phyloP scores from a whole-genome alignment of 495 filamentous ascomycete genomes.

The Coniosporium apollinis region DNA sequence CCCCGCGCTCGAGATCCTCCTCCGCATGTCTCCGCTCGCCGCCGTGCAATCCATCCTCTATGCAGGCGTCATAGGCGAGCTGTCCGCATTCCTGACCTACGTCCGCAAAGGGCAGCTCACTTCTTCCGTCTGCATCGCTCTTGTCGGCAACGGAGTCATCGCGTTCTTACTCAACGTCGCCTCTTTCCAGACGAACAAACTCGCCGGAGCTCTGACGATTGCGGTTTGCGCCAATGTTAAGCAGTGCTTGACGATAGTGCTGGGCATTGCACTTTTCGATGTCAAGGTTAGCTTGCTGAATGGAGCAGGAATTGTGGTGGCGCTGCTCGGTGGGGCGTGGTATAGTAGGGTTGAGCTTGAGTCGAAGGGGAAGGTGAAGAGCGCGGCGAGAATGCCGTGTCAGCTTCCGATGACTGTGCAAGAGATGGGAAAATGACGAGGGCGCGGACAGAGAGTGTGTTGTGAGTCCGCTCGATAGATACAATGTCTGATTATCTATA shows the following conservation, averaged over 20 bases:
- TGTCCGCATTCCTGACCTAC: slow-evolving; percentile 15
- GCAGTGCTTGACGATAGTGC: slow-evolving; percentile 38
- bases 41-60: slow-evolving; percentile 32
- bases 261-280: slow-evolving; percentile 36
- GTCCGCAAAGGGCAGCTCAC: slow-evolving; percentile 5
- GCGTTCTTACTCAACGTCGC: slow-evolving; percentile 38
- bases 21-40: slow-evolving; percentile 39
- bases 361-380: slow-evolving; percentile 3
- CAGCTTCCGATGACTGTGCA: too few species aligned
- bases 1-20: slow-evolving; percentile 34
- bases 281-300: slow-evolving; percentile 31
- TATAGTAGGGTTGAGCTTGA: slow-evolving; percentile 29
- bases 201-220: slow-evolving; percentile 39
- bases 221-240: slow-evolving; percentile 41
- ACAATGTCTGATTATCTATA: too few species aligned
- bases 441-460: too few species aligned
- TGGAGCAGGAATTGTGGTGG: slow-evolving; percentile 22
- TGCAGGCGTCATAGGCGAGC: slow-evolving; percentile 32
- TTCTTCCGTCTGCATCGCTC: slow-evolving; percentile 9
- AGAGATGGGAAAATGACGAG: too few species aligned
- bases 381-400: too few species aligned
- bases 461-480: too few species aligned
- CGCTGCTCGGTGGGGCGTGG: slow-evolving; percentile 30
- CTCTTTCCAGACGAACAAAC: slow-evolving; percentile 39
- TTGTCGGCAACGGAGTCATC: slow-evolving; percentile 31